A percentile compares a stretch with the other conserved stretches of the same genome.
phyloP scores from a whole-genome alignment of 1,139 yeast genomes.

The Suhomyces panamericanus region DNA sequence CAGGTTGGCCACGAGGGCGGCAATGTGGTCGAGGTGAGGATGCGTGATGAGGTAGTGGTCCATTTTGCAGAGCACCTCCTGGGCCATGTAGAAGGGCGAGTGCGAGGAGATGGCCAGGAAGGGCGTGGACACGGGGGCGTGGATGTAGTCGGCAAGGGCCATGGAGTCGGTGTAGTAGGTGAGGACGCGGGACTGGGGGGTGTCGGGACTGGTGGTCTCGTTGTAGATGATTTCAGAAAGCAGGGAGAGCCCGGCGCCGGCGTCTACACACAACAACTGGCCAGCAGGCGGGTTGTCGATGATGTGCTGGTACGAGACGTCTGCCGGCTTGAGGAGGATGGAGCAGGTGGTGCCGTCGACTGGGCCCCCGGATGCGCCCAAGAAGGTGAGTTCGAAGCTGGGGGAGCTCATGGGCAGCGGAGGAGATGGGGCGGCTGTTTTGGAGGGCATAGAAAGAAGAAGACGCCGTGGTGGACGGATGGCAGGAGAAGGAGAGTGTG shows the following conservation, averaged over 20 bases:
- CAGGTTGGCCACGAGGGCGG: conserved; percentile 68
- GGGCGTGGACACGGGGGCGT: conserved; percentile 29
- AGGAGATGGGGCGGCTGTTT: neutral
- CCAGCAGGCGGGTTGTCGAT: conserved; percentile 15
- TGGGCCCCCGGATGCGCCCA: conserved; percentile 84
- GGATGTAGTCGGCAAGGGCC: conserved; percentile 21
- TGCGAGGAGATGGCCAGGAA: conserved; percentile 22
- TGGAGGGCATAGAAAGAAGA: neutral
- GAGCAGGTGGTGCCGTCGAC: conserved; percentile 67
- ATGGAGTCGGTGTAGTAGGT: conserved; percentile 31
- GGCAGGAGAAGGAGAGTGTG: neutral
- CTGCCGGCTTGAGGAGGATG: conserved; percentile 59
- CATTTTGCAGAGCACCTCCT: conserved; percentile 36
- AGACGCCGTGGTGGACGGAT: neutral
- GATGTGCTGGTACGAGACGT: conserved; percentile 38
- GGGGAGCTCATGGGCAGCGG: conserved; percentile 12
- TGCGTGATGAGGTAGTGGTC: conserved; percentile 66
- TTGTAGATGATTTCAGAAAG: conserved; percentile 51
- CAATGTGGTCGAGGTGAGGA: conserved; percentile 80
- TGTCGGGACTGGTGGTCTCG: conserved; percentile 15
- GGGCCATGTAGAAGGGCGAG: conserved; percentile 24
- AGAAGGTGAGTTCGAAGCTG: conserved; percentile 52
- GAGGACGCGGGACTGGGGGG: conserved; percentile 17
- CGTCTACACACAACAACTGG: conserved; percentile 62
- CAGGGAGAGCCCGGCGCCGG: conserved; percentile 70